phyloP scores from a whole-genome alignment of 257 asterid genomes.

The Solanum tarapatanum region DNA sequence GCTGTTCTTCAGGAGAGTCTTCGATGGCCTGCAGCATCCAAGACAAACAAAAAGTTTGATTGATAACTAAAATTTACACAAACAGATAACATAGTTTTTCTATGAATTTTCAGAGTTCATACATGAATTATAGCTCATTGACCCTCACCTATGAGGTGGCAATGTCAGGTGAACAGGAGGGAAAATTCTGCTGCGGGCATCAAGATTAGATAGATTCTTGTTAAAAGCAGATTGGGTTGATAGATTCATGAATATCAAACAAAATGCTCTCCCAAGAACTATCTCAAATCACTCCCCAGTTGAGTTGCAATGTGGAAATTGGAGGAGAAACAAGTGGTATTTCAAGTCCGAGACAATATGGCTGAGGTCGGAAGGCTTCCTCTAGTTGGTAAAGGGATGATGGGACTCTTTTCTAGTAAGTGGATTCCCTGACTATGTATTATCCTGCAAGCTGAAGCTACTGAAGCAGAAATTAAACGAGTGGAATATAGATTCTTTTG shows the following conservation, averaged over 20 bases:
- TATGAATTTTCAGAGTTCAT: not conserved
- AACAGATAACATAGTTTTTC: not conserved
- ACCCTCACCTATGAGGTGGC: not conserved
- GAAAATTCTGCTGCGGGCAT: not conserved
- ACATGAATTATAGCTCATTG: not conserved
- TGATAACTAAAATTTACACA: not conserved
- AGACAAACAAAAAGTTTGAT: constrained; percentile 1
- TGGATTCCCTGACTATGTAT: not conserved
- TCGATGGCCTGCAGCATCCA: constrained; percentile 41
- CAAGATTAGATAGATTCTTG: not conserved
- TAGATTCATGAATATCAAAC: not conserved
- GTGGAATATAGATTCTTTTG: not conserved
- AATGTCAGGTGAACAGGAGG: not conserved
- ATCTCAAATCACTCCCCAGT: not conserved
- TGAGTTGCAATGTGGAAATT: not conserved
- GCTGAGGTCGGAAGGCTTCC: not conserved
- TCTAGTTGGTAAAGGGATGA: not conserved
- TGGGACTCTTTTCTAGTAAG: not conserved
- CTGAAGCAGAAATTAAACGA: not conserved
- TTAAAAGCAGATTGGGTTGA: not conserved
- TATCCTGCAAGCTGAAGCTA: not conserved
- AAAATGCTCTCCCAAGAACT: not conserved
- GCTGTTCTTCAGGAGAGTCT: constrained; percentile 39
- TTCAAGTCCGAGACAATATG: not conserved
- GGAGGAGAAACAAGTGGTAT: not conserved